Conservation (phyloP, 2,329 filamentous ascomycete genomes). For the Penicillium hesseltinei region DNA sequence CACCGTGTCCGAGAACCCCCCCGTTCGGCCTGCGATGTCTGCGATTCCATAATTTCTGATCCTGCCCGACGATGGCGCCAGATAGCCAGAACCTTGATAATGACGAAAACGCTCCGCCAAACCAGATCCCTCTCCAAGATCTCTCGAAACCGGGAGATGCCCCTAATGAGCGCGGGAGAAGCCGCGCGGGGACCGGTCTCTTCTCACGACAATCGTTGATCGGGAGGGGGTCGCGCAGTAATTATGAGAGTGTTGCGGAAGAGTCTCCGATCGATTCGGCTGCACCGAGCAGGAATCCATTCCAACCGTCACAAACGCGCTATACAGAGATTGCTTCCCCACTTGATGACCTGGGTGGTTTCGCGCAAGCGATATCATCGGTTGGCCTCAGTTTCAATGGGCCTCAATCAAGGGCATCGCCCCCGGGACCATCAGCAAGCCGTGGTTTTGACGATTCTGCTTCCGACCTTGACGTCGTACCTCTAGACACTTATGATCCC, state of each 20-base stretch:
- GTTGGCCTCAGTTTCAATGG: slow-evolving; percentile 43
- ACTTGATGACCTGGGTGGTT: slow-evolving; percentile 39
- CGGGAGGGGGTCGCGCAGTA: slow-evolving; percentile 40
- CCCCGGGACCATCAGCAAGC: slow-evolving; percentile 13
- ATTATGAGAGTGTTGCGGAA: slow-evolving; percentile 55
- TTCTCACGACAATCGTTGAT: slow-evolving; percentile 43
- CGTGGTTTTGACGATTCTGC: slow-evolving; percentile 28
- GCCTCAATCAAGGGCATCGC: slow-evolving; percentile 16
- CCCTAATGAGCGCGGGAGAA: slow-evolving; percentile 30
- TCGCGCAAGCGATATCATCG: slow-evolving; percentile 44
- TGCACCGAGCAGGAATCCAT: slow-evolving; percentile 23
- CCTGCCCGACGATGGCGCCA: slow-evolving; percentile 43
- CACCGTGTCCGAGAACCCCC: slow-evolving; percentile 1
- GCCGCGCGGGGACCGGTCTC: slow-evolving; percentile 44
- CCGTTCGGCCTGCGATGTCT: slow-evolving; percentile 39
- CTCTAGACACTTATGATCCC: slow-evolving; percentile 30
- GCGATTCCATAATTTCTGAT: slow-evolving; percentile 35
- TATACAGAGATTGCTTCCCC: slow-evolving; percentile 31
- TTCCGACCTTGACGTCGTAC: slow-evolving; percentile 32
- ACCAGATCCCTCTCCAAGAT: slow-evolving; percentile 67
- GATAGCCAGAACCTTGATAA: slow-evolving; percentile 34
- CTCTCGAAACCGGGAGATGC: slow-evolving; percentile 47
- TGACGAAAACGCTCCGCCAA: slow-evolving; percentile 26
- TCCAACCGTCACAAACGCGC: slow-evolving; percentile 17
- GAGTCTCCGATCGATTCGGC: slow-evolving; percentile 45